A percentile compares a stretch with the other conserved stretches of the same genome.
These are phyloP conservation scores for Xylariaceae sp. DNA, from an alignment of 2,329 filamentous ascomycete genomes.

Conservation along the genomic window DNA sequence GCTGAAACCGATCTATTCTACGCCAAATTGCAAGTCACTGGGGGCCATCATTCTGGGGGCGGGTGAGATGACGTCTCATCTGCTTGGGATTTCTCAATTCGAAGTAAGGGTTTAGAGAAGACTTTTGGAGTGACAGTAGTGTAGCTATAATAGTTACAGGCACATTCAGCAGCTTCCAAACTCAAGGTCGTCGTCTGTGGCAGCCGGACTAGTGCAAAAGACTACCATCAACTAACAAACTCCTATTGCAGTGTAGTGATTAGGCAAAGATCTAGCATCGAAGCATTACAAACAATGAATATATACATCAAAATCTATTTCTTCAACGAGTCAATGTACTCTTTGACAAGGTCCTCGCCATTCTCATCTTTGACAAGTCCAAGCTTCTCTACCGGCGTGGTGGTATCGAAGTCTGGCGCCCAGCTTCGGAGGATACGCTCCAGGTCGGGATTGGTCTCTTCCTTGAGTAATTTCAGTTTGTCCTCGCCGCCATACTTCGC, in stretches of 20 bases:
- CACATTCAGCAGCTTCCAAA: no score
- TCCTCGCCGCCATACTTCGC: conserved; percentile 53
- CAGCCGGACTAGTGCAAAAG: no score
- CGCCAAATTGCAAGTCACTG: conserved; percentile 30
- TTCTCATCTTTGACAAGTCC: conserved; percentile 49
- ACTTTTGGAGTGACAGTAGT: no score
- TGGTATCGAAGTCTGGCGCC: conserved; percentile 54
- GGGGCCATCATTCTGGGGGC: conserved; percentile 14
- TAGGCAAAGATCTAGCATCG: not conserved
- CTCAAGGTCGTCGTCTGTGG: no score
- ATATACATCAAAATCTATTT: conserved; percentile 4
- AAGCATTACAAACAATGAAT: not conserved
- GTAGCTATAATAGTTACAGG: no score
- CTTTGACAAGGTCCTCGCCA: conserved; percentile 52
- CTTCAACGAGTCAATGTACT: conserved; percentile 46
- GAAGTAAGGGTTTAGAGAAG: no score
- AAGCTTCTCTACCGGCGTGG: conserved; percentile 43
- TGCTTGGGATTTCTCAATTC: no score
- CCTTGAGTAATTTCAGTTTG: conserved; percentile 47
- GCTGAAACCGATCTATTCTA: conserved; percentile 39
- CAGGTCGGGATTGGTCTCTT: conserved; percentile 50
- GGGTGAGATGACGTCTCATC: no score
- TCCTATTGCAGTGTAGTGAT: not conserved
- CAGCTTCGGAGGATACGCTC: conserved; percentile 58
- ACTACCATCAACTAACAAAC: no score